Percentiles rank a stretch among this genome's conserved stretches.
These are phyloP conservation scores for Tetrapisispora fleetii DNA, from an alignment of 805 yeast genomes.

Conservation along the genomic window DNA sequence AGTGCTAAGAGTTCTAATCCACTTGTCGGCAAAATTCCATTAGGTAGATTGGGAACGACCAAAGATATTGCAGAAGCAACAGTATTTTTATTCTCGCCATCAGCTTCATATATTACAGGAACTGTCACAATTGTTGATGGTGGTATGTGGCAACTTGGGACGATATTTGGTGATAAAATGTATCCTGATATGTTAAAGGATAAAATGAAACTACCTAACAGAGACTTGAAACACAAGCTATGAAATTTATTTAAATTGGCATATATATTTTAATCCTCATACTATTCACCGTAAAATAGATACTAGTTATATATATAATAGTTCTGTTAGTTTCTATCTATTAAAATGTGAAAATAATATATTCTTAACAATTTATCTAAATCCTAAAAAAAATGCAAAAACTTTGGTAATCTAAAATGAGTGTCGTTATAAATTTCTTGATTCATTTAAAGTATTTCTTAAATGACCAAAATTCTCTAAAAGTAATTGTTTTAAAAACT, in stretches of 20 bases:
- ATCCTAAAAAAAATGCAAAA: conserved; percentile 1
- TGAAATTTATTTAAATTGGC: neutral
- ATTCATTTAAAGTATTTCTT: neutral
- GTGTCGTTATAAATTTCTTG: neutral
- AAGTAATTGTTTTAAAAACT: neutral
- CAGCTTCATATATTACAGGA: conserved; percentile 71
- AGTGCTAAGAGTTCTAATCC: neutral
- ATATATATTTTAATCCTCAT: too few relatives aligned
- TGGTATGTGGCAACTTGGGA: conserved; percentile 77
- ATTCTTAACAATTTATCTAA: neutral
- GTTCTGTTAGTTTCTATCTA: neutral
- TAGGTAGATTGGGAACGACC: conserved; percentile 59
- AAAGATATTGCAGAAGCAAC: conserved; percentile 84
- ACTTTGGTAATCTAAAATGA: neutral
- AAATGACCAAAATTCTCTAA: conserved; percentile 2
- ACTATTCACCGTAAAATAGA: too few relatives aligned
- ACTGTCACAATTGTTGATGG: conserved; percentile 80
- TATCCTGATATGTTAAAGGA: conserved; percentile 37
- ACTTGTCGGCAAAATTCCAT: conserved; percentile 32
- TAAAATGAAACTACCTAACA: conserved; percentile 22
- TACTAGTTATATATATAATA: too few relatives aligned
- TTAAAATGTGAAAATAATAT: neutral
- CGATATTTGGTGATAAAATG: conserved; percentile 26
- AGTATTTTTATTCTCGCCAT: conserved; percentile 72
- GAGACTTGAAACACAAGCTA: neutral